A percentile compares a stretch with the other conserved stretches of the same genome.
phyloP scores from a whole-genome alignment of 805 yeast genomes.

The Saturnispora besseyi region DNA sequence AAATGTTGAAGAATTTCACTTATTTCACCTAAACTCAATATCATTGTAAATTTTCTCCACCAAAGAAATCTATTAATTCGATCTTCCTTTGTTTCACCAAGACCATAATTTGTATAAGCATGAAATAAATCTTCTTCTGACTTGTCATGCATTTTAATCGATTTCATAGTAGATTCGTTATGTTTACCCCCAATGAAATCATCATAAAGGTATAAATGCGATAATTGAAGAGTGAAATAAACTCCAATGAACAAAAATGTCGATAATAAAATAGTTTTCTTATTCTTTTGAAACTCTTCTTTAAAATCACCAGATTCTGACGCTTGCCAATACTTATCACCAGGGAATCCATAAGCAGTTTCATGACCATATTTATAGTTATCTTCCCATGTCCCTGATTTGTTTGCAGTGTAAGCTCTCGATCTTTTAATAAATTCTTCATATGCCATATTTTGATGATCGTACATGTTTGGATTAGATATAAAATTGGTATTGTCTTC shows the following conservation, averaged over 20 bases:
- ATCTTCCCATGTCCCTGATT: slow-evolving; percentile 28
- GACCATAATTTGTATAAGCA: slow-evolving; percentile 44
- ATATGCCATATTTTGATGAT: slow-evolving; percentile 14
- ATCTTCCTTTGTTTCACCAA: slow-evolving; percentile 40
- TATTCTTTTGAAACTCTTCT: slow-evolving; percentile 24
- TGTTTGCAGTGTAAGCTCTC: slow-evolving; percentile 10
- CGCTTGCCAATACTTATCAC: slow-evolving; percentile 22
- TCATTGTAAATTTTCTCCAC: slow-evolving; percentile 34
- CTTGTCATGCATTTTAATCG: slow-evolving; percentile 29
- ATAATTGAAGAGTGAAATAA: slow-evolving; percentile 24
- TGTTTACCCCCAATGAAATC: slow-evolving; percentile 26
- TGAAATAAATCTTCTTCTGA: slow-evolving; percentile 32
- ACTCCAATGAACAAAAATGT: slow-evolving; percentile 21
- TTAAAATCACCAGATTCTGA: slow-evolving; percentile 19
- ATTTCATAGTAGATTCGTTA: slow-evolving; percentile 16
- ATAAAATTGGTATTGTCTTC: slow-evolving; percentile 18
- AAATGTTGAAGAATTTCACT: slow-evolving; percentile 17
- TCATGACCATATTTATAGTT: slow-evolving; percentile 15
- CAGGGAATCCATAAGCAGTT: slow-evolving; percentile 21
- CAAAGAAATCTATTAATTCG: slow-evolving; percentile 50
- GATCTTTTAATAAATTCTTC: slow-evolving; percentile 6
- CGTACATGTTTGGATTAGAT: slow-evolving; percentile 18
- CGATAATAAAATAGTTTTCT: slow-evolving; percentile 22
- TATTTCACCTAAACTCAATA: slow-evolving; percentile 22
- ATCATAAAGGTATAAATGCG: slow-evolving; percentile 24